These are phyloP conservation scores for Aspergillus luchuensis DNA, from an alignment of 2,329 filamentous ascomycete genomes.

Conservation along the genomic window DNA sequence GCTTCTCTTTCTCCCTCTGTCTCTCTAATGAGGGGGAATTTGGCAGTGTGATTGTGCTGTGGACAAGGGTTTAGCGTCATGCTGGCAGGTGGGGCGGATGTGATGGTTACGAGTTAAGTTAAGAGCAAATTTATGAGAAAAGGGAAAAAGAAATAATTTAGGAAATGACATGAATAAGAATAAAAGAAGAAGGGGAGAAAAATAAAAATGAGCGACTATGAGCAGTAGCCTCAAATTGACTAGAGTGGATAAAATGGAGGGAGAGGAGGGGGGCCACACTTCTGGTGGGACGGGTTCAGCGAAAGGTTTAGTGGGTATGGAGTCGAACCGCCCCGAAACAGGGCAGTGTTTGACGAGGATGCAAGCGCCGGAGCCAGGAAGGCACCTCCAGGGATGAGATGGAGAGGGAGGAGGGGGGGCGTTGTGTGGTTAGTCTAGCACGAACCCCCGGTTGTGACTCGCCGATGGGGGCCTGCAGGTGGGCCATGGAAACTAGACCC, in stretches of 20 bases:
- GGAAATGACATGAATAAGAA: too few relatives aligned
- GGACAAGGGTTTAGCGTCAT: slow-evolving; percentile 16
- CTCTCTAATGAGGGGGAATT: not conserved
- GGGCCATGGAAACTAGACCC: slow-evolving; percentile 27
- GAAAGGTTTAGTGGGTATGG: slow-evolving; percentile 17
- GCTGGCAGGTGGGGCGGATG: slow-evolving; percentile 22
- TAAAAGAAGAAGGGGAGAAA: too few relatives aligned
- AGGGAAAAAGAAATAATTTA: too few relatives aligned
- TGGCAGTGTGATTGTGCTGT: slow-evolving; percentile 3
- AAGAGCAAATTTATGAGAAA: not conserved
- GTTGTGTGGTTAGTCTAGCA: slow-evolving; percentile 22
- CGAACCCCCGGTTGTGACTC: slow-evolving; percentile 34
- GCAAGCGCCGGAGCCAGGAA: slow-evolving; percentile 26
- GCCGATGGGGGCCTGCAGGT: slow-evolving; percentile 28
- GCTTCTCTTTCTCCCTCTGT: not conserved
- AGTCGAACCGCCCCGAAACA: slow-evolving; percentile 24
- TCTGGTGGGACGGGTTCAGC: slow-evolving; percentile 5
- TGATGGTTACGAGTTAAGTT: slow-evolving; percentile 3
- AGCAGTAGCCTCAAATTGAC: not conserved
- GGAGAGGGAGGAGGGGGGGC: slow-evolving; percentile 1
- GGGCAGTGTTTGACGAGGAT: slow-evolving; percentile 27
- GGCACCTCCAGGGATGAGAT: slow-evolving; percentile 23
- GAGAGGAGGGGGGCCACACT: not conserved
- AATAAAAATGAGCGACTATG: not conserved
- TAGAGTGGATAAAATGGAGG: not conserved